phyloP scores from a whole-genome alignment of 2,329 filamentous ascomycete genomes.

The Xylogone sp. region DNA sequence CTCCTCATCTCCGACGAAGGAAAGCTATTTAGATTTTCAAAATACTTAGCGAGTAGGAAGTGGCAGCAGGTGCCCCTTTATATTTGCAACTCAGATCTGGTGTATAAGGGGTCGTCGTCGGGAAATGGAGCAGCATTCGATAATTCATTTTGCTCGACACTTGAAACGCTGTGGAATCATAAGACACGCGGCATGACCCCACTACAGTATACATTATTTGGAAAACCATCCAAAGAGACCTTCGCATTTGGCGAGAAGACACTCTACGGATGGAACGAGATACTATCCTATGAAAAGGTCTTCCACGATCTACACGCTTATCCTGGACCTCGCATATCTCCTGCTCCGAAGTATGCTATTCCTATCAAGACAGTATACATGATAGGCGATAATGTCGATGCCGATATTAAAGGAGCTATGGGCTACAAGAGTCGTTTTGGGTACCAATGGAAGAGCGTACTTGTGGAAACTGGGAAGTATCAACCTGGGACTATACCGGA shows the following conservation, averaged over 20 bases:
- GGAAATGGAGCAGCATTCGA: constrained; percentile 59
- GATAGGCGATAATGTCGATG: constrained; percentile 66
- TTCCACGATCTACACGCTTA: background rate
- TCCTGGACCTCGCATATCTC: constrained; percentile 12
- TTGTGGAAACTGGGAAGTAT: constrained; percentile 68
- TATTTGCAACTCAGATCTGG: constrained; percentile 59
- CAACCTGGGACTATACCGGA: constrained; percentile 37
- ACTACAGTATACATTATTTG: constrained; percentile 37
- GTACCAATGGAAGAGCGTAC: constrained; percentile 59
- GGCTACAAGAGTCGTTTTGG: constrained; percentile 50
- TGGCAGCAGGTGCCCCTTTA: constrained; percentile 64
- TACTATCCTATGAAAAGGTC: background rate
- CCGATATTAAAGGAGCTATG: constrained; percentile 68
- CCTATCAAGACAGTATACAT: constrained; percentile 62
- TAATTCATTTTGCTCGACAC: constrained; percentile 65
- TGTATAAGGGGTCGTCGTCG: constrained; percentile 59
- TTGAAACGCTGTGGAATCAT: constrained; percentile 63
- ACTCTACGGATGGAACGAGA: constrained; percentile 7
- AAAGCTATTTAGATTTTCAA: constrained; percentile 46
- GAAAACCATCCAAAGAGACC: constrained; percentile 66
- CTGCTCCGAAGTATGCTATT: constrained; percentile 11
- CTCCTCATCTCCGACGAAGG: constrained; percentile 64
- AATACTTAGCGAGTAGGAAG: constrained; percentile 40
- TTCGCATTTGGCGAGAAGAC: constrained; percentile 64
- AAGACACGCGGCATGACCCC: constrained; percentile 51